Percentiles rank a stretch among this genome's conserved stretches.
Conservation (phyloP, 2,329 filamentous ascomycete species). For the Epicoccum nigrum region DNA sequence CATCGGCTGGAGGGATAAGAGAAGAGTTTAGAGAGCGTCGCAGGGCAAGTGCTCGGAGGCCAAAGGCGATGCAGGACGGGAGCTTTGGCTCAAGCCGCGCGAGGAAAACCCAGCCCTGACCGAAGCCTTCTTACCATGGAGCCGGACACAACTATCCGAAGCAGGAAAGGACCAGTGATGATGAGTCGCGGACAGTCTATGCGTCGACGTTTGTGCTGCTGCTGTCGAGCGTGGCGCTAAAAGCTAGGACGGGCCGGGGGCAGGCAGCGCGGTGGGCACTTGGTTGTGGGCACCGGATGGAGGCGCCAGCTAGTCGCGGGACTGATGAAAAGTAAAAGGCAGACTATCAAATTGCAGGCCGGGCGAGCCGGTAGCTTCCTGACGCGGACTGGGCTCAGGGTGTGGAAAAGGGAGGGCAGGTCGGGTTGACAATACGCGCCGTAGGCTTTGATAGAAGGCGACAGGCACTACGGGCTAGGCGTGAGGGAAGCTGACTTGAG, state of each 20-base stretch:
- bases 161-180: conserved; percentile 36
- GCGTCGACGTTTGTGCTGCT: conserved; percentile 43
- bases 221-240: conserved; percentile 35
- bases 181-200: conserved; percentile 39
- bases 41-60: conserved; percentile 39
- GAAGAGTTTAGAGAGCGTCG: conserved; percentile 46
- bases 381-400: conserved; percentile 5
- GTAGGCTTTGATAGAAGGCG: conserved; percentile 11
- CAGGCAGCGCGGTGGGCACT: conserved; percentile 20
- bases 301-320: conserved; percentile 25
- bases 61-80: conserved; percentile 40
- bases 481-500: conserved; percentile 15
- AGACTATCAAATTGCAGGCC: conserved; percentile 1
- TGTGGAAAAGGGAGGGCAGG: conserved; percentile 2
- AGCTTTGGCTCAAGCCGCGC: conserved; percentile 41
- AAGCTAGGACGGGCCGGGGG: conserved; percentile 31
- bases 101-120: conserved; percentile 41
- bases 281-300: conserved; percentile 25
- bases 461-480: conserved; percentile 6
- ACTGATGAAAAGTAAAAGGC: conserved; percentile 8
- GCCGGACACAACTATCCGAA: conserved; percentile 44
- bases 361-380: conserved; percentile 4
- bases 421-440: conserved; percentile 4
- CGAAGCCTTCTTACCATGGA: conserved; percentile 46
- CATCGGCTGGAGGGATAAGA: conserved; percentile 39